phyloP scores from a whole-genome alignment of 2,329 filamentous ascomycete genomes.

The Aspergillus tamarii region DNA sequence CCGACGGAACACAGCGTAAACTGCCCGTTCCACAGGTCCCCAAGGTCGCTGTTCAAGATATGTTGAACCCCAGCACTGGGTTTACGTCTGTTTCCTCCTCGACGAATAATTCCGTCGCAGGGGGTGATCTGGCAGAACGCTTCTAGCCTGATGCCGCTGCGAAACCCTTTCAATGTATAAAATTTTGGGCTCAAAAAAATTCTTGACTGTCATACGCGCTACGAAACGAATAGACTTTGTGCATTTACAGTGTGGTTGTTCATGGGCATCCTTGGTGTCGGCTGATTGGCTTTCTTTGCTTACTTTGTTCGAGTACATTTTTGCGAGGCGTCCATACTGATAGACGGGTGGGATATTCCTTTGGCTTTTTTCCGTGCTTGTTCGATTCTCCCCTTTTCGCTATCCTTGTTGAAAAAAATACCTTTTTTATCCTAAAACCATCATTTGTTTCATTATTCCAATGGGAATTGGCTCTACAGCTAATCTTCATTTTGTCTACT shows the following conservation, averaged over 20 bases:
- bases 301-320: constrained; percentile 20
- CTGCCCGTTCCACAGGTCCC: constrained; percentile 86
- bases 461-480: constrained; percentile 20
- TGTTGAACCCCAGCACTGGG: constrained; percentile 69
- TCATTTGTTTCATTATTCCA: constrained; percentile 7
- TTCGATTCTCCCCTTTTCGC: constrained; percentile 7
- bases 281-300: constrained; percentile 21
- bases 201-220: constrained; percentile 32
- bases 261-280: constrained; percentile 43
- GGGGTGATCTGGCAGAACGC: constrained; percentile 67
- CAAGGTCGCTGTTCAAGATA: constrained; percentile 83
- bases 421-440: background rate
- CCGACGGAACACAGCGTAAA: constrained; percentile 86
- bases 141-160: constrained; percentile 34
- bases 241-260: constrained; percentile 38
- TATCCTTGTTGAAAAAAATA: background rate
- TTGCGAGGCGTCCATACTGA: constrained; percentile 29
- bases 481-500: constrained; percentile 12
- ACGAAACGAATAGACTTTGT: constrained; percentile 47
- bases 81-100: constrained; percentile 77
- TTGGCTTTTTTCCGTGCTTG: constrained; percentile 20
- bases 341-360: constrained; percentile 31
- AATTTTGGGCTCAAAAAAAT: constrained; percentile 17
- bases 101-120: constrained; percentile 74
- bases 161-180: constrained; percentile 13